Percentiles rank a stretch among this genome's conserved stretches.
Evolutionary conservation across 2,329 filamentous ascomycete species (phyloP).

Genomic region (Aureobasidium sp.): DNA sequence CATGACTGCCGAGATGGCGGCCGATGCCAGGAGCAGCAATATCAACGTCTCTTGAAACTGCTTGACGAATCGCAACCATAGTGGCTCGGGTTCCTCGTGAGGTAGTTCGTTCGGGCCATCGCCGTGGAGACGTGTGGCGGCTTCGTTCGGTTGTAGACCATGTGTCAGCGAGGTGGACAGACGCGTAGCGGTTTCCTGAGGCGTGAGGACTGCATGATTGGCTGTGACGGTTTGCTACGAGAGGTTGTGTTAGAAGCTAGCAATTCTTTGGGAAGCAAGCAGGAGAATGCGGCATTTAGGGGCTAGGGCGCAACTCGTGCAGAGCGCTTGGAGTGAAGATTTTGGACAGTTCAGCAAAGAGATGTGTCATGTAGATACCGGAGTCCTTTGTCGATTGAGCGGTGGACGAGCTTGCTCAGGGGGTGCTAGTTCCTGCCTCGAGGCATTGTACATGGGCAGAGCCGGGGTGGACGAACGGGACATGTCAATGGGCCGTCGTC

Average conservation of each 20-base stretch:
- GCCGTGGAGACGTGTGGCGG: slow-evolving; percentile 67
- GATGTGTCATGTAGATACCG: background rate
- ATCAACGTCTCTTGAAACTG: slow-evolving; percentile 97
- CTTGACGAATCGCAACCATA: slow-evolving; percentile 92
- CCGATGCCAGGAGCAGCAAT: slow-evolving; percentile 80
- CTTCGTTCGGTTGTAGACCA: slow-evolving; percentile 75
- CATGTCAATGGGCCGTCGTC: slow-evolving; percentile 37
- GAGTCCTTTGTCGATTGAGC: background rate
- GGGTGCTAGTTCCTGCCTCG: slow-evolving; percentile 5
- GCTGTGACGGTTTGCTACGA: slow-evolving; percentile 38
- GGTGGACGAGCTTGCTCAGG: background rate
- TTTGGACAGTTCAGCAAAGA: background rate
- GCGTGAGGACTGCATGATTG: slow-evolving; percentile 59
- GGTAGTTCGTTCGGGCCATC: slow-evolving; percentile 92
- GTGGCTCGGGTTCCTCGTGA: slow-evolving; percentile 83
- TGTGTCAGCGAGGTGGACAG: slow-evolving; percentile 76
- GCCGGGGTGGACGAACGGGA: slow-evolving; percentile 54
- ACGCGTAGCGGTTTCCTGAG: slow-evolving; percentile 68
- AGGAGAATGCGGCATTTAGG: background rate
- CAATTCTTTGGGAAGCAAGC: background rate
- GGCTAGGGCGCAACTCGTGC: background rate
- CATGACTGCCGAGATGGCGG: slow-evolving; percentile 79
- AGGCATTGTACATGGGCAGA: slow-evolving; percentile 50
- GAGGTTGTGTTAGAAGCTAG: background rate
- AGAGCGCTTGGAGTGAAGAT: background rate